Percentiles rank a stretch among this genome's conserved stretches.
These are phyloP conservation scores for Aspergillus sp. DNA, from an alignment of 2,329 filamentous ascomycete genomes.

Conservation along the genomic window DNA sequence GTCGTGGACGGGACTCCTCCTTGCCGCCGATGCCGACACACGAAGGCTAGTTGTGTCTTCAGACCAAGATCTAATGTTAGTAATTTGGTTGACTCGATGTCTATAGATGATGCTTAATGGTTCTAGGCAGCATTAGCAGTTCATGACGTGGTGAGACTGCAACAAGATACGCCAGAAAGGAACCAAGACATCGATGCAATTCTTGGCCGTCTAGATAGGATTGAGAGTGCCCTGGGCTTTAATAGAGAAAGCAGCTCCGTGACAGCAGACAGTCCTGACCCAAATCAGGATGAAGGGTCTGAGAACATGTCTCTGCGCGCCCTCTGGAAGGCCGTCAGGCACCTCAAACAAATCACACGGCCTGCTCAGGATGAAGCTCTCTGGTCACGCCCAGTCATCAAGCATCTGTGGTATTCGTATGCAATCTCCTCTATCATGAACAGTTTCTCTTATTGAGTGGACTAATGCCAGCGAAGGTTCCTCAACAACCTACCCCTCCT, in stretches of 20 bases:
- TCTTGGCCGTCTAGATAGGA: slow-evolving; percentile 28
- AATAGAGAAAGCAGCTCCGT: slow-evolving; percentile 10
- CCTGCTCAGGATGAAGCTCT: slow-evolving; percentile 22
- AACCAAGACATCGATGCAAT: slow-evolving; percentile 20
- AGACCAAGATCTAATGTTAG: slow-evolving; percentile 35
- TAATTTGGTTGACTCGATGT: not conserved
- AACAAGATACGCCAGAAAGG: slow-evolving; percentile 11
- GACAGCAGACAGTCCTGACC: slow-evolving; percentile 2
- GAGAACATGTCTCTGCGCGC: slow-evolving; percentile 15
- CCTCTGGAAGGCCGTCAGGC: slow-evolving; percentile 26
- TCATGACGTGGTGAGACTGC: slow-evolving; percentile 19
- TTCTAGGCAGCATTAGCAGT: slow-evolving; percentile 27
- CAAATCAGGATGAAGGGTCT: slow-evolving; percentile 19
- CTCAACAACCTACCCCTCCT: slow-evolving; percentile 31
- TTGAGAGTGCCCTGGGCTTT: slow-evolving; percentile 29
- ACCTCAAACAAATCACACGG: slow-evolving; percentile 26
- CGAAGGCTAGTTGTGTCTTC: slow-evolving; percentile 28
- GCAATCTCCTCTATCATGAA: slow-evolving; percentile 1
- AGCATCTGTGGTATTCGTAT: slow-evolving; percentile 30
- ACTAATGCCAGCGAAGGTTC: slow-evolving; percentile 23
- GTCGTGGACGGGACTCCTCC: slow-evolving; percentile 31
- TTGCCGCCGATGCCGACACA: slow-evolving; percentile 32
- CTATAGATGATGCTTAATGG: not conserved
- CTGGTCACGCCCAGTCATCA: slow-evolving; percentile 29
- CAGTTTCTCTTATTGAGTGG: not conserved